A percentile compares a stretch with the other conserved stretches of the same genome.
Evolutionary conservation across 2,329 filamentous ascomycete genomes (phyloP).

Genomic region (Aciculosporium take): DNA sequence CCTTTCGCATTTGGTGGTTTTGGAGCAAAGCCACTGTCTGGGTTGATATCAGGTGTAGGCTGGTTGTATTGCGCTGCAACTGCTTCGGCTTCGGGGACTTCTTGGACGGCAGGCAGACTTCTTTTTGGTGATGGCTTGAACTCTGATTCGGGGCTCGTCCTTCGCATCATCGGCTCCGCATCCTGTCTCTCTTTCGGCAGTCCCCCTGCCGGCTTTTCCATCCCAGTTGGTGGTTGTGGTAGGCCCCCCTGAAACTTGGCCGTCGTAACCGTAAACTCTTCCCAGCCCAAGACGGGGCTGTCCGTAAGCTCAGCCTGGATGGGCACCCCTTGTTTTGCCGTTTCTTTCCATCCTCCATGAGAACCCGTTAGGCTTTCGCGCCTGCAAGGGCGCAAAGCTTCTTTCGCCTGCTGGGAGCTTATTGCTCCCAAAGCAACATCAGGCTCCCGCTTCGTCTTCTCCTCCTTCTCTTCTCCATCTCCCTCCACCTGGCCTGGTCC

Average conservation of each 20-base stretch:
- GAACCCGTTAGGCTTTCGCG: slow-evolving; percentile 11
- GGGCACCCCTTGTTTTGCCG: slow-evolving; percentile 10
- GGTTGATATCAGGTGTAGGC: slow-evolving; percentile 23
- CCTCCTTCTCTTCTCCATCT: slow-evolving; percentile 3
- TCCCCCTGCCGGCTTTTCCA: slow-evolving; percentile 16
- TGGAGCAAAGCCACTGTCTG: slow-evolving; percentile 19
- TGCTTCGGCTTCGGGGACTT: slow-evolving; percentile 32
- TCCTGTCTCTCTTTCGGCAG: slow-evolving; percentile 19
- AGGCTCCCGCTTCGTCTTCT: slow-evolving; percentile 2
- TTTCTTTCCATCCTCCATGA: slow-evolving; percentile 13
- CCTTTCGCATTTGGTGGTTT: slow-evolving; percentile 29
- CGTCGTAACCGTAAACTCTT: slow-evolving; percentile 10
- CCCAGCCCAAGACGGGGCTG: slow-evolving; percentile 24
- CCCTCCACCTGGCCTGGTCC: slow-evolving; percentile 5
- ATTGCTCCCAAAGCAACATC: neutral
- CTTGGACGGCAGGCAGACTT: slow-evolving; percentile 36
- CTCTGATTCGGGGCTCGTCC: slow-evolving; percentile 19
- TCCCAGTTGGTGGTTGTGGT: slow-evolving; percentile 17
- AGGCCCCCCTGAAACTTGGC: slow-evolving; percentile 14
- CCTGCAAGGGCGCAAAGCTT: slow-evolving; percentile 6
- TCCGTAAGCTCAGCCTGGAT: slow-evolving; percentile 19
- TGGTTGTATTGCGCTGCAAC: slow-evolving; percentile 12
- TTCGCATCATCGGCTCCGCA: slow-evolving; percentile 11
- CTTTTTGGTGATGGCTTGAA: slow-evolving; percentile 29
- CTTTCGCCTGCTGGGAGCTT: slow-evolving; percentile 2